Evolutionary conservation across 2,329 filamentous ascomycete genomes (phyloP), one percentile per base, ranked within the genome.

Genomic region (Acarospora socialis): DNA sequence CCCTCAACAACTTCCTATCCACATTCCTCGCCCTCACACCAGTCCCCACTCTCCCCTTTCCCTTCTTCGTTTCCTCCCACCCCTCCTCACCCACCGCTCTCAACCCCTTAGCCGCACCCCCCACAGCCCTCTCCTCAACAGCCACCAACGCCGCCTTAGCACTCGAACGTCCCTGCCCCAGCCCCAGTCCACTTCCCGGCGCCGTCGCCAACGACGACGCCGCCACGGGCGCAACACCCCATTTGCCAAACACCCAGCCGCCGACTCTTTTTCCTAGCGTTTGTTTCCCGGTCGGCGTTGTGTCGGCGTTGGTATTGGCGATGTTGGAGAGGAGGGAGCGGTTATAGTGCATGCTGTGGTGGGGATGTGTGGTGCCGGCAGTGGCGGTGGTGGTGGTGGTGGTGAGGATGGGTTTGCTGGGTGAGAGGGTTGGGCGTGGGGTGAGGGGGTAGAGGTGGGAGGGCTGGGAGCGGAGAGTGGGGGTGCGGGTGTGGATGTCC

Each of bases 401-500:
- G 22, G 68, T 70, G 25, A 75, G 56, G 15, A 72, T 59, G 3
- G 68, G 69, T 21, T 68, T 70, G 22, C 66, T 67, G 2, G 62
- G 61, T 52, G 42, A 66, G 57, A 32, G 63, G 60, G 10, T 57
- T 59, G 34, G 63, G 62, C 19, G 60, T 55, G 25, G 58, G 50
- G 33, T 50, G 63, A 61, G 35, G 61, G 62, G 36, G 15, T 69
- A 56, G 19, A 63, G 60, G 30, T 92, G 81, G 20, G 79, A 81
- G 0, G 82, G 81, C 3, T 80, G 71, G 2, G 68, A 66, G 46
- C 77, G 76, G 4, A 92, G 64, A 0, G 80, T 84, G 51, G 92
- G 84, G 30, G 93, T 92, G 49, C 94, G 64, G 0, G 80, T 84
- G 51, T 92, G 84, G 30, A 93, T 92, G 49, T 94, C 87, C 52